These are phyloP conservation scores for Kandelia obovata DNA, from an alignment of 345 rosid genomes.

Conservation along the genomic window DNA sequence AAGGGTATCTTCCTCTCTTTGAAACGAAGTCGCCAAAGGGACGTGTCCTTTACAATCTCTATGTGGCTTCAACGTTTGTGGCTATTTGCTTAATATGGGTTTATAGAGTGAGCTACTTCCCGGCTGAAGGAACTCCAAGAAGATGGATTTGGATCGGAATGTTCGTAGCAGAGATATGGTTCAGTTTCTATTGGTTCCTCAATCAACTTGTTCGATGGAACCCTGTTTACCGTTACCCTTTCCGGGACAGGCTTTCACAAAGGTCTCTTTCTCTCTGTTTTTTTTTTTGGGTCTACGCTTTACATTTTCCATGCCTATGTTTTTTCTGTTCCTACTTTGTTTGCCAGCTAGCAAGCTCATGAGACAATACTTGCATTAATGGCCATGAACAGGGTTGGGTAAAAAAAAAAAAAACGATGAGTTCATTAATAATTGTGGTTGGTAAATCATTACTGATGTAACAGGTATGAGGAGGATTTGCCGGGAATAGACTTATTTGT, in stretches of 20 bases:
- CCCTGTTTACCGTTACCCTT: constrained; percentile 17
- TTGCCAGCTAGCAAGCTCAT: too few relatives aligned
- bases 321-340: too few relatives aligned
- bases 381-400: too few relatives aligned
- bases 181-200: constrained; percentile 25
- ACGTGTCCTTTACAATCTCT: neutral
- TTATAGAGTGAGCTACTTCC: constrained; percentile 16
- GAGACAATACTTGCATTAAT: too few relatives aligned
- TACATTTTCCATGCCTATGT: neutral
- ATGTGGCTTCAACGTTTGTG: constrained; percentile 10
- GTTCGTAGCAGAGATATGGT: constrained; percentile 25
- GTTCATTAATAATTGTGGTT: too few relatives aligned
- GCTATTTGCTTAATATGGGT: constrained; percentile 15
- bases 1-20: constrained; percentile 12
- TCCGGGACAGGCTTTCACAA: constrained; percentile 26
- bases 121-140: constrained; percentile 6
- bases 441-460: neutral
- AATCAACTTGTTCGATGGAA: constrained; percentile 21
- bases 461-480: constrained; percentile 32
- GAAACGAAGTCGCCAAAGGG: constrained; percentile 19
- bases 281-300: neutral
- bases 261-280: constrained; percentile 10
- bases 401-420: too few relatives aligned
- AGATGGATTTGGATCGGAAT: constrained; percentile 31
- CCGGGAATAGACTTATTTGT: constrained; percentile 65